Evolutionary conservation across 1,284 basidiomycete genomes (phyloP), one percentile per base, ranked within the genome.

Genomic region (Cutaneotrichosporon curvatum): DNA sequence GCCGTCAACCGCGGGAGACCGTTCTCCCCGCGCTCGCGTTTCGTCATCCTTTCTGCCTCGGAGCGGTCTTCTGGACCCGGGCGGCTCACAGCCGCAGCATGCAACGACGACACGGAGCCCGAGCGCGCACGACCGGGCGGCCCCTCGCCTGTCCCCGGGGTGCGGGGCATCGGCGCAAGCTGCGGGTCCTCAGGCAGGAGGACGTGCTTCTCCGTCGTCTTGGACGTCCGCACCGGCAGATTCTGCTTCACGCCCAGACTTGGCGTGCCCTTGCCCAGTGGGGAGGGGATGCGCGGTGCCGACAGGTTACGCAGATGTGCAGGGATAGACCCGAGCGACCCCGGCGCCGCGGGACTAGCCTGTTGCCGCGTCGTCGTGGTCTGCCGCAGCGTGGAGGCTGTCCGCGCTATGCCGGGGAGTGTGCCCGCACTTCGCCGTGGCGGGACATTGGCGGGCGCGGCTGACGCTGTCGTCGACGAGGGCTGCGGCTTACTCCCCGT

Each of bases 151-250:
- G 12, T 12, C 18, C 50, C 55, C 8, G 63, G 53, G 15, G 52
- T 51, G 38, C 50, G 50, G 1, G 77, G 78, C 5, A 90, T 71
- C 0, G 89, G 85, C 48, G 82, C 84, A 1, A 90, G 87, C 70
- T 96, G 91, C 3, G 88, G 87, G 40, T 83, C 90, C 39, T 87
- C 88, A 0, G 91, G 91, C 11, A 96, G 79, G 18, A 91, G 77
- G 6, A 96, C 89, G 56, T 94, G 87, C 64, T 88, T 89, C 59
- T 92, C 88, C 0, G 83, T 85, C 1, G 85, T 90, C 74, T 96
- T 96, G 14, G 87, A 90, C 0, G 87, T 85, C 38, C 91, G 79
- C 4, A 70, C 87, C 73, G 48, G 82, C 69, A 73, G 53, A 2
- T 65, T 62, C 45, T 68, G 66, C 38, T 69, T 69, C 11, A 55